A percentile compares a stretch with the other conserved stretches of the same genome.
phyloP scores from a whole-genome alignment of 1,284 basidiomycete genomes.

The Sporisorium reilianum region DNA sequence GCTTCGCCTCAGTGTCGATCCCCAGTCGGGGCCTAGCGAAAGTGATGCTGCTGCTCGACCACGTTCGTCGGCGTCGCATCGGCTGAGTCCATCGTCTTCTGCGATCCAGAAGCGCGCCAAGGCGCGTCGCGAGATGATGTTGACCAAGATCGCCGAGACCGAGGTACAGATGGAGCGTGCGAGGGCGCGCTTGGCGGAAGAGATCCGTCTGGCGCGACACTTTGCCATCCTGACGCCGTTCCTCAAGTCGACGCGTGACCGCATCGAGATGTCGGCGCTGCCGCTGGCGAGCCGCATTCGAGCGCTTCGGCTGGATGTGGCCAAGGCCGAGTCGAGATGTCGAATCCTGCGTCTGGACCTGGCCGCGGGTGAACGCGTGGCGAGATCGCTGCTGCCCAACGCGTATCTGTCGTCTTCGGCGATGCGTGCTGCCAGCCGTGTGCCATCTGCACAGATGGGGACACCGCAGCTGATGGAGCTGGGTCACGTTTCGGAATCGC shows the following conservation, averaged over 20 bases:
- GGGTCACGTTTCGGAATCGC: slow-evolving; percentile 30
- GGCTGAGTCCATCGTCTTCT: slow-evolving; percentile 32
- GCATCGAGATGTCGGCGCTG: slow-evolving; percentile 59
- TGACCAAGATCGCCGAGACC: slow-evolving; percentile 75
- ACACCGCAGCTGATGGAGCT: slow-evolving; percentile 50
- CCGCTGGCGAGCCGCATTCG: slow-evolving; percentile 52
- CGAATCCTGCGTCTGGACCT: slow-evolving; percentile 55
- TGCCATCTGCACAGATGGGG: slow-evolving; percentile 29
- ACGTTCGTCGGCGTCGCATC: slow-evolving; percentile 41
- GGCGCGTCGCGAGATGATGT: slow-evolving; percentile 46
- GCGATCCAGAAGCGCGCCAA: slow-evolving; percentile 38
- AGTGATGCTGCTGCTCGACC: slow-evolving; percentile 30
- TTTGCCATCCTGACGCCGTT: slow-evolving; percentile 63
- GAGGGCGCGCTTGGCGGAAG: slow-evolving; percentile 38
- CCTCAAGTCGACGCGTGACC: slow-evolving; percentile 59
- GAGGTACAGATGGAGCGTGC: slow-evolving; percentile 80
- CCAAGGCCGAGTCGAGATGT: slow-evolving; percentile 46
- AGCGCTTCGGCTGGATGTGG: slow-evolving; percentile 52
- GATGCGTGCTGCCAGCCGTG: slow-evolving; percentile 29
- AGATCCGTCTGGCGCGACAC: slow-evolving; percentile 60
- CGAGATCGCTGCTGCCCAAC: slow-evolving; percentile 31
- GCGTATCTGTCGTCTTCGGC: slow-evolving; percentile 35
- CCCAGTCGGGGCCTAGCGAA: slow-evolving; percentile 18
- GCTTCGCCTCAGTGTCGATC: slow-evolving; percentile 22
- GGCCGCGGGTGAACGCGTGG: slow-evolving; percentile 45